Base-by-base conservation (phyloP, 768 basidiomycete species). In the Pisolithus tinctorius region DNA sequence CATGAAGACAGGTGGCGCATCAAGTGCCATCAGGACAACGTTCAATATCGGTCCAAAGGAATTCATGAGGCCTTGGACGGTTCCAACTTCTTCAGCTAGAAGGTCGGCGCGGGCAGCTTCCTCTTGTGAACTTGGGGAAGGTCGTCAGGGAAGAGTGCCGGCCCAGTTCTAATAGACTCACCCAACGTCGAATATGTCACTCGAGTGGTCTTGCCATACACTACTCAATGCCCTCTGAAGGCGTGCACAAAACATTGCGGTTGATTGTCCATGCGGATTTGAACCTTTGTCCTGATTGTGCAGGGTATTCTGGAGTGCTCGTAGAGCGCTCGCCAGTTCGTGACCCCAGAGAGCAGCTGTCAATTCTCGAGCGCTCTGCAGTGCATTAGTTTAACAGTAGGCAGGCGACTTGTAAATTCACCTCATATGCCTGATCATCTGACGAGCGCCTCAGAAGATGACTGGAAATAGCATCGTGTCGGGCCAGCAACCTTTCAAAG, bases 1-100 rank as follows among this genome's bases (percentile, higher is more conserved):
- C 76, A 95, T 88, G 60, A 89, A 92, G 26, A 98, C 93, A 4
- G 84, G 81, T 4, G 88, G 80, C 0, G 89, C 88, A 60, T 95
- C 91, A 54, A 95, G 75, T 2, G 92, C 82, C 49, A 75, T 71
- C 17, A 98, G 65, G 29, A 96, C 83, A 34, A 86, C 82, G 17
- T 81, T 83, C 11, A 98, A 69, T 48, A 97, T 88, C 0, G 89
- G 84, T 41, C 88, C 82, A 65, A 95, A 94, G 3, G 88, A 89
- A 55, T 78, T 83, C 51, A 81, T 82, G 45, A 96, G 72, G 37
- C 75, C 79, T 53, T 92, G 90, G 13, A 85, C 76, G 0, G 81
- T 82, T 16, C 88, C 88, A 50, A 95, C 80, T 57, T 84, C 81
- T 56, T 91, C 86, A 1, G 86, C 74, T 20, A 89, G 71, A 1